Evolutionary conservation across 208 protist genomes (phyloP).

Genomic region (Leishmania amazonensis): DNA sequence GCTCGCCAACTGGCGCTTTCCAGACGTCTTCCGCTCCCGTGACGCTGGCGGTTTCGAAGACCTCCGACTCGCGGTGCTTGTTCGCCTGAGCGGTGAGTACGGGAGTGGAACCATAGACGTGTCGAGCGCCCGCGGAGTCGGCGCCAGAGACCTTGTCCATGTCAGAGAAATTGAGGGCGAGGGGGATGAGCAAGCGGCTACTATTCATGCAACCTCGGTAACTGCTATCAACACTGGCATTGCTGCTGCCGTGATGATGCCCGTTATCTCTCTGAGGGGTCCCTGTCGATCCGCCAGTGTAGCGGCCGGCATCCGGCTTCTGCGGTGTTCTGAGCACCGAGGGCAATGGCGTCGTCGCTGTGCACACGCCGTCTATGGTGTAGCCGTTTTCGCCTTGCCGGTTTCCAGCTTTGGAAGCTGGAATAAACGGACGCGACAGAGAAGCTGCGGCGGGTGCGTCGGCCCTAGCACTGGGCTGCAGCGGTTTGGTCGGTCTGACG

Average conservation of each 20-base stretch:
- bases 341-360: background rate
- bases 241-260: background rate
- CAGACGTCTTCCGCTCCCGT: constrained; percentile 1
- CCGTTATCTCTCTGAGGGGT: no score
- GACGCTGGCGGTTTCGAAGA: background rate
- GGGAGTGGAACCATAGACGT: background rate
- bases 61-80: background rate
- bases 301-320: no score
- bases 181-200: background rate
- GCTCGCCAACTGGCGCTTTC: constrained; percentile 19
- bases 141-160: background rate
- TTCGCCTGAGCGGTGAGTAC: background rate
- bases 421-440: background rate
- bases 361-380: background rate
- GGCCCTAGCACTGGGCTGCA: background rate
- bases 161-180: background rate
- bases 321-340: no score
- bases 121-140: background rate
- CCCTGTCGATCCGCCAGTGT: no score
- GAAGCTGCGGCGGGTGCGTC: background rate
- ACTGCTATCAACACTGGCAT: background rate
- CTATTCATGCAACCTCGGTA: background rate
- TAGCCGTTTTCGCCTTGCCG: background rate
- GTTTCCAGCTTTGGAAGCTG: background rate
- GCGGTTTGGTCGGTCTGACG: background rate